Evolutionary conservation across 2,329 filamentous ascomycete genomes (phyloP).

Genomic region (Akanthomyces dipterigenus): DNA sequence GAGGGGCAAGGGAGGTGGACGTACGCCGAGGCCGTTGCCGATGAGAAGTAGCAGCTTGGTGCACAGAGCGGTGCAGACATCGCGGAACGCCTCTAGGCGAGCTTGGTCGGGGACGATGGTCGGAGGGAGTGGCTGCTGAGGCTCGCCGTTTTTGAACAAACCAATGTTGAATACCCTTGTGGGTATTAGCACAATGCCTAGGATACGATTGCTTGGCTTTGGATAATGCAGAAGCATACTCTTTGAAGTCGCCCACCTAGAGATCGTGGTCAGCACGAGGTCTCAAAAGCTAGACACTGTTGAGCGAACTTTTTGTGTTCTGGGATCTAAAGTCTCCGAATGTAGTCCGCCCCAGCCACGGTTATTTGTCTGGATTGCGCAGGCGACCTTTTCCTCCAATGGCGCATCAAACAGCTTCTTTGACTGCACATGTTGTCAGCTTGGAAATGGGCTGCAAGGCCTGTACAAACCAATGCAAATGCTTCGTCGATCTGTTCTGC

Average conservation of each 20-base stretch:
- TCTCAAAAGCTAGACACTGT: neutral
- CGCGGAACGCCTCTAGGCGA: conserved; percentile 60
- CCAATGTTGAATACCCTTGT: conserved; percentile 80
- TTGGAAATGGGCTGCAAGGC: neutral
- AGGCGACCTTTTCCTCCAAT: conserved; percentile 63
- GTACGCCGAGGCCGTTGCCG: conserved; percentile 65
- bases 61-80: conserved; percentile 66
- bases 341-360: conserved; percentile 86
- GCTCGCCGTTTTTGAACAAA: conserved; percentile 60
- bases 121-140: conserved; percentile 69
- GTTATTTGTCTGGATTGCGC: conserved; percentile 73
- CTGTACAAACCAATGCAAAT: conserved; percentile 60
- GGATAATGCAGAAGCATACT: conserved; percentile 44
- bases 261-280: neutral
- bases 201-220: conserved; percentile 5
- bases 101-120: conserved; percentile 53
- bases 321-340: conserved; percentile 79
- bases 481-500: conserved; percentile 58
- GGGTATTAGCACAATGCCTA: conserved; percentile 26
- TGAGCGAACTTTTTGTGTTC: conserved; percentile 62
- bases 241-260: conserved; percentile 79
- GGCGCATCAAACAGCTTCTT: conserved; percentile 66
- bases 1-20: conserved; percentile 14
- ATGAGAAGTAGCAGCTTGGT: conserved; percentile 68
- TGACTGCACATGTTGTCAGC: conserved; percentile 37